Base-by-base conservation (phyloP, 257 asterid genomes). In the Leonotis leonurus region DNA sequence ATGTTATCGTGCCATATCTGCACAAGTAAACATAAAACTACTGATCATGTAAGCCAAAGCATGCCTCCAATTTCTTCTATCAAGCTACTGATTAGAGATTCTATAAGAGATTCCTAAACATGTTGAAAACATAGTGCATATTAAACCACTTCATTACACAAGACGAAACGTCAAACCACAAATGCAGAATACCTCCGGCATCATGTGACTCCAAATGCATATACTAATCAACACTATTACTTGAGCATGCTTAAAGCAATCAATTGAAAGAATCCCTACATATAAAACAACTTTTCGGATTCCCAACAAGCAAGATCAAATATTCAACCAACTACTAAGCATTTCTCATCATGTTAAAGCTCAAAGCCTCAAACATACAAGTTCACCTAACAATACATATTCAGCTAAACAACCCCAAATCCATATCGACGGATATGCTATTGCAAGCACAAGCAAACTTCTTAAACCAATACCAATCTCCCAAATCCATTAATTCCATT, bases 1-100 rank as follows among this genome's bases (percentile, higher is more conserved):
- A 85, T 83, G 76, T 93, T 93, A 41, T 83, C 88, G 36, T 87
- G 97, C 99, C 97, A 89, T 80, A 87, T 93, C 99, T 93, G 89
- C 50, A 77, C 5, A 33, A 35, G 57, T n/a, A 67, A 64, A 30
- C 29, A 41, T 66, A 52, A 17, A 41, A 55, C 32, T 17, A 56
- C 37, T 10, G 65, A 62, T 37, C 67, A 56, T 30, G 63, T 51
- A 55, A 40, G 30, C 36, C 33, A 62, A 67, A 32, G 33, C 54
- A 27, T 20, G 56, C 39, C 16, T 57, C 56, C 27, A 50, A 45
- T 67, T 56, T 20, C 70, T 61, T 41, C 22, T 18, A n/a, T n/a
- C n/a, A 39, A 61, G 32, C 56, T 43, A 33, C 44, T 33, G 26
- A 41, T 14, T n/a, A 20, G 12, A 25, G 16, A 22, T 9, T 8